A percentile compares a stretch with the other conserved stretches of the same genome.
phyloP scores from a whole-genome alignment of 345 rosid genomes.

The Eucalyptus cloeziana region DNA sequence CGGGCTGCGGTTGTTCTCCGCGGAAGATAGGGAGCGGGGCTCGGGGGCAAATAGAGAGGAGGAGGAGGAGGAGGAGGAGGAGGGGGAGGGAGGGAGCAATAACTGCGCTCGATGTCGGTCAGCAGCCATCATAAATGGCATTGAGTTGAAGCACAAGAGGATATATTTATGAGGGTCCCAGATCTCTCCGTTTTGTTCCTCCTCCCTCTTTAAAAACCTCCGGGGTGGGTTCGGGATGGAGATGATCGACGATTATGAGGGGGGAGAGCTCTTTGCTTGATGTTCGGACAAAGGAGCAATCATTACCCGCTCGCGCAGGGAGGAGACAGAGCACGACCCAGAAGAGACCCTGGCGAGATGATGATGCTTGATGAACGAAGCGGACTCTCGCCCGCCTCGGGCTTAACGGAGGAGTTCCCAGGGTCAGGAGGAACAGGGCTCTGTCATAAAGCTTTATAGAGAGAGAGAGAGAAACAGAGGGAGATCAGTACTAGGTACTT shows the following conservation, averaged over 20 bases:
- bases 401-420: background rate
- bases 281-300: background rate
- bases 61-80: background rate
- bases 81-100: slow-evolving; percentile 5
- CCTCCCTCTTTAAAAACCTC: background rate
- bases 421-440: background rate
- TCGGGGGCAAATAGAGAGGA: background rate
- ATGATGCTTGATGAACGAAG: background rate
- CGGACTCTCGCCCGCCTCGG: background rate
- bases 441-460: background rate
- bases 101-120: slow-evolving; percentile 12
- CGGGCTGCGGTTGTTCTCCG: background rate
- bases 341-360: background rate
- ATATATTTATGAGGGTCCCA: background rate
- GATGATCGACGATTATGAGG: background rate
- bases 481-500: background rate
- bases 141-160: background rate
- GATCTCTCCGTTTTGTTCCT: background rate
- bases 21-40: background rate
- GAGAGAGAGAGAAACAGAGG: background rate
- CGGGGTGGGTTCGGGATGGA: background rate
- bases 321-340: background rate
- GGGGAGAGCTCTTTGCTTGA: background rate
- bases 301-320: background rate
- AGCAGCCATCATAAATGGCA: slow-evolving; percentile 25